Percentiles rank a stretch among this genome's conserved stretches.
phyloP scores from a whole-genome alignment of 1,284 basidiomycete genomes.

The Ganoderma sinense region DNA sequence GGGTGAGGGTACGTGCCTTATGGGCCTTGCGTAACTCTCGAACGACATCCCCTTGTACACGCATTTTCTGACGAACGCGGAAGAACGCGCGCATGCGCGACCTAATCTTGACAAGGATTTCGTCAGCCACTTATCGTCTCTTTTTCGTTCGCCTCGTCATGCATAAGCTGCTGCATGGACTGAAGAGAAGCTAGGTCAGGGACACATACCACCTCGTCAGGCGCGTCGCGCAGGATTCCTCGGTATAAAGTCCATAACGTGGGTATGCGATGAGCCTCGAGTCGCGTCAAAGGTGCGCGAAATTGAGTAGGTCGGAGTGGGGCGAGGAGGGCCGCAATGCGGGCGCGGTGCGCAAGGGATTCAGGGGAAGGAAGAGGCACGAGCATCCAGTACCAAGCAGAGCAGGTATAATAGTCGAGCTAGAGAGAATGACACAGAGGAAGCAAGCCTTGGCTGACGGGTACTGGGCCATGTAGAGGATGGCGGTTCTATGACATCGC shows the following conservation, averaged over 20 bases:
- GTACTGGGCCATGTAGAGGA: background rate
- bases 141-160: background rate
- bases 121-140: slow-evolving; percentile 1
- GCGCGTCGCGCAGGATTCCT: slow-evolving; percentile 64
- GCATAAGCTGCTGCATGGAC: background rate
- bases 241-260: slow-evolving; percentile 81
- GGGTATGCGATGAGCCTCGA: slow-evolving; percentile 77
- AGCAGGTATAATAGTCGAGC: background rate
- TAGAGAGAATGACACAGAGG: background rate
- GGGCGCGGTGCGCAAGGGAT: slow-evolving; percentile 59
- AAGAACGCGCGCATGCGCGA: slow-evolving; percentile 65
- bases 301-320: slow-evolving; percentile 65
- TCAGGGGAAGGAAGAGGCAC: slow-evolving; percentile 24
- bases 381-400: slow-evolving; percentile 12
- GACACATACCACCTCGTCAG: slow-evolving; percentile 59
- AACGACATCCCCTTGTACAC: slow-evolving; percentile 31
- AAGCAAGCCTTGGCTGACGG: background rate
- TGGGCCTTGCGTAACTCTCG: slow-evolving; percentile 45
- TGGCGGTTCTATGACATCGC: background rate
- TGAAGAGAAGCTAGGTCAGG: background rate
- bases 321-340: slow-evolving; percentile 60
- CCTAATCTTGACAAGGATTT: slow-evolving; percentile 52
- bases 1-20: slow-evolving; percentile 51
- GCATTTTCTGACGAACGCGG: slow-evolving; percentile 53
- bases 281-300: slow-evolving; percentile 71